Base-by-base conservation (phyloP, 345 rosid species). In the Citrus maxima region DNA sequence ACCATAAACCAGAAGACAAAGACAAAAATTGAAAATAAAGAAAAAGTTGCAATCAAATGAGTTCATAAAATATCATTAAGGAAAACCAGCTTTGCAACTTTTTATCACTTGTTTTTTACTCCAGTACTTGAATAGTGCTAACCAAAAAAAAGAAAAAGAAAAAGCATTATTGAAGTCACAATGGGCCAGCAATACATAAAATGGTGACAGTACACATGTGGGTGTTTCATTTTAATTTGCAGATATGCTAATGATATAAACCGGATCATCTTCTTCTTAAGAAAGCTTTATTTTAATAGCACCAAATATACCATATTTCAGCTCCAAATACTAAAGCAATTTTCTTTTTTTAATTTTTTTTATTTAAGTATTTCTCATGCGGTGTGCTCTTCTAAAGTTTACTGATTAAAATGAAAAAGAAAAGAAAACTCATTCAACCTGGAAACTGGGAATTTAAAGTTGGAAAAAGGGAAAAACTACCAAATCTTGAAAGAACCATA, bases 1-100 rank as follows among this genome's bases (percentile, higher is more conserved):
- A 95, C 92, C 92, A 46, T 79, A 59, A 87, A 60, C 79, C 79
- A 72, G 83, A 78, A 46, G 40, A 78, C 51, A 46, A 46, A 46
- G 51, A 46, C 51, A 35, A 71, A 70, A 80, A 68, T 80, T 70
- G 51, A 75, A 84, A 74, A 38, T 51, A 10, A 80, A 78, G 38
- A 66, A 82, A 83, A 74, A 60, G 84, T 83, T 46, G 79, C 84
- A 74, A 75, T 81, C 83, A 79, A 78, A 79, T 49, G 67, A 77
- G 74, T 59, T 78, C 70, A 74, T 55, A 54, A 73, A 64, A 46
- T 34, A 85, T 65, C 68, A 78, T 65, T 60, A 76, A 65, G 32
- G 24, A 79, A 32, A 61, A 61, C 80, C 49, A 42, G 51, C 51
- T 42, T 69, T 80, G 37, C 46, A 38, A 58, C 32, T 65, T 74